These are phyloP conservation scores for Auxenochlorella protothecoides DNA, from an alignment of 139 green algal genomes.

Conservation along the genomic window DNA sequence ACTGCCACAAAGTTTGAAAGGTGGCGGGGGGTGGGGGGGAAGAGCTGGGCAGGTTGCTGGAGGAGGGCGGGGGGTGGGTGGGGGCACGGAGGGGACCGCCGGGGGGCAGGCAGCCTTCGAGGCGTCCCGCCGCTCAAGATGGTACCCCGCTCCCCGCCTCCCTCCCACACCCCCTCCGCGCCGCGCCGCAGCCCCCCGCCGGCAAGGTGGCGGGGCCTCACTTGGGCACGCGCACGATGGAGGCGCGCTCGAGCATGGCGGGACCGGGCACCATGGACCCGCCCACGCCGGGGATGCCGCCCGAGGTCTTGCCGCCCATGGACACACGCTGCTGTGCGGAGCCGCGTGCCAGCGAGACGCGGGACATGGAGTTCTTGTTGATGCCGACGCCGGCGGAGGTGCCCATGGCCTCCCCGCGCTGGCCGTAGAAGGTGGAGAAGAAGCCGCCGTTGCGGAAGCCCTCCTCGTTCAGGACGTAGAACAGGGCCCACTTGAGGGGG, in stretches of 20 bases:
- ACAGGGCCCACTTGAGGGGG: slow-evolving; percentile 61
- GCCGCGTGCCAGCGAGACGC: slow-evolving; percentile 3
- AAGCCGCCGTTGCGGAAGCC: slow-evolving; percentile 40
- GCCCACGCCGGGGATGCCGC: slow-evolving; percentile 27
- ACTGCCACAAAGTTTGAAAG: no score
- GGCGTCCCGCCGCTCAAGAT: no score
- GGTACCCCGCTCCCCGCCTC: no score
- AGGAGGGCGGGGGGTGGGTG: no score
- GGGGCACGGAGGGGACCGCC: no score
- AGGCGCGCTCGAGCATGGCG: slow-evolving; percentile 28
- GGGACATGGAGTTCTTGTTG: slow-evolving; percentile 18
- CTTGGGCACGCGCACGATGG: slow-evolving; percentile 22
- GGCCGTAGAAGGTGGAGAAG: slow-evolving; percentile 14
- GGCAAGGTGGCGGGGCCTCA: no score
- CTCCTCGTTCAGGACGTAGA: slow-evolving; percentile 63
- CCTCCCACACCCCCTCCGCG: no score
- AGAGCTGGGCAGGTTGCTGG: no score
- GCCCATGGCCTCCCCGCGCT: slow-evolving; percentile 21
- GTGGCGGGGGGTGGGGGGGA: no score
- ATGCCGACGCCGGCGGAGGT: slow-evolving; percentile 12
- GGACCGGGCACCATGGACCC: slow-evolving; percentile 17
- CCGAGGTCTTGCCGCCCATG: slow-evolving; percentile 8
- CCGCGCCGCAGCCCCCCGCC: no score
- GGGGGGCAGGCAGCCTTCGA: no score
- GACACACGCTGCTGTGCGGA: slow-evolving; percentile 1